phyloP scores from a whole-genome alignment of 73 alveolate genomes.

The Loxodes magnus region DNA sequence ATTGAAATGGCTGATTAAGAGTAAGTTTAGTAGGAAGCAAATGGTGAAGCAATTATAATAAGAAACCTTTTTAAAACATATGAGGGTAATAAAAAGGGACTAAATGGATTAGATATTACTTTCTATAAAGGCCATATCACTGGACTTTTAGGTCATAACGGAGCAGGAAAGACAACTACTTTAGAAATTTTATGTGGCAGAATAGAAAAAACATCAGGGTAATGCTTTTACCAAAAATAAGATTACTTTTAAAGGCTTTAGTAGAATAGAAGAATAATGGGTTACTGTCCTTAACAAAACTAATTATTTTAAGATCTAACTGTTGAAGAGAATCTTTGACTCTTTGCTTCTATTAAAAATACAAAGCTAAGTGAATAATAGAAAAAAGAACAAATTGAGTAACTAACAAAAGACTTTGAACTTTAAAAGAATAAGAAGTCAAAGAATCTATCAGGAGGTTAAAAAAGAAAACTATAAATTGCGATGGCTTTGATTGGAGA shows the following conservation, averaged over 20 bases:
- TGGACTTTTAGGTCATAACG: conserved; percentile 45
- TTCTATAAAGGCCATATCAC: conserved; percentile 81
- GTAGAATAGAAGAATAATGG: too few relatives aligned
- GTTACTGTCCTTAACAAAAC: conserved; percentile 12
- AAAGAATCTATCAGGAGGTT: conserved; percentile 82
- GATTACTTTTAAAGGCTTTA: neutral
- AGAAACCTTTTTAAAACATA: too few relatives aligned
- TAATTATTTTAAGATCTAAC: too few relatives aligned
- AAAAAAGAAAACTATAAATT: conserved; percentile 80
- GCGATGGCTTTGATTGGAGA: conserved; percentile 75
- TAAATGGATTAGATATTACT: conserved; percentile 59
- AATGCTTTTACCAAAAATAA: neutral
- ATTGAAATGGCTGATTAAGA: too few relatives aligned
- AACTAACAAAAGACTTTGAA: conserved; percentile 19
- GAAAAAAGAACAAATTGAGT: conserved; percentile 2
- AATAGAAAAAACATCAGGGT: neutral
- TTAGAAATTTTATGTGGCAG: conserved; percentile 18
- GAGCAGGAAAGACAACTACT: conserved; percentile 33
- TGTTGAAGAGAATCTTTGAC: too few relatives aligned
- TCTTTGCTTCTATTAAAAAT: too few relatives aligned
- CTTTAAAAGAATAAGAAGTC: conserved; percentile 35
- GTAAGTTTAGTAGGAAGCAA: too few relatives aligned
- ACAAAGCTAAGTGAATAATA: too few relatives aligned
- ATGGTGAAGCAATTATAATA: too few relatives aligned
- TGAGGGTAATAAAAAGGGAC: conserved; percentile 82